Base-by-base conservation (phyloP, 1,284 basidiomycete species). In the Mycosarcoma maydis region DNA sequence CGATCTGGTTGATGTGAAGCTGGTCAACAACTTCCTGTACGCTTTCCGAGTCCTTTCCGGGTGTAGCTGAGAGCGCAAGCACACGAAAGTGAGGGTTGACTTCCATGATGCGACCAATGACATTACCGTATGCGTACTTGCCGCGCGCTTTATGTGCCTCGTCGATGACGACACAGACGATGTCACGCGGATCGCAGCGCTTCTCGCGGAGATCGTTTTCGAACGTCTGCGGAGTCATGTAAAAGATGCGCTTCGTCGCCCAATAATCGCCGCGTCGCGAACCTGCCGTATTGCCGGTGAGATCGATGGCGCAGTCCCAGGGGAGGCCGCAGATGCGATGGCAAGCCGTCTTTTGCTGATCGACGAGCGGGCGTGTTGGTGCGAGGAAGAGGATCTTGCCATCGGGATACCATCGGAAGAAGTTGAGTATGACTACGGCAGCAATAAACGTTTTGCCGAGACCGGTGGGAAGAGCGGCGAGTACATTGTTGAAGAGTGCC, bases 401-500 rank as follows among this genome's bases (percentile, higher is more conserved):
- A 11, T 68, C 33, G 1, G 80, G 80, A 38, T 56, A 79, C 74
- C 73, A 82, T 11, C 75, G 71, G 48, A 71, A 78, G 40, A 77
- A 80, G 69, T 82, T 82, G 53, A 82, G 80, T 92, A 99, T 98
- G 19, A 98, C 88, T 1, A 94, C 92, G 1, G 95, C 94, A 1
- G 96, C 96, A 60, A 99, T 91, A 78, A 99, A 98, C 0, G 96
- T 98, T 85, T 99, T 99, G 19, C 96, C 96, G 6, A 98, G 85
- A 58, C 96, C 96, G 0, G 96, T 99, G 0, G 96, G 96, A 11
- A 98, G 84, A 1, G 94, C 91, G 20, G 98, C 94, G 4, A 99
- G 87, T 3, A 92, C 92, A 78, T 99, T 98, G 45, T 97, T 91
- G 58, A 91, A 94, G 26, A 98, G 86, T 75, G 90, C 91, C 30